Base-by-base conservation (phyloP, 352 stramenopile species). In the Pythium inflatum region DNA sequence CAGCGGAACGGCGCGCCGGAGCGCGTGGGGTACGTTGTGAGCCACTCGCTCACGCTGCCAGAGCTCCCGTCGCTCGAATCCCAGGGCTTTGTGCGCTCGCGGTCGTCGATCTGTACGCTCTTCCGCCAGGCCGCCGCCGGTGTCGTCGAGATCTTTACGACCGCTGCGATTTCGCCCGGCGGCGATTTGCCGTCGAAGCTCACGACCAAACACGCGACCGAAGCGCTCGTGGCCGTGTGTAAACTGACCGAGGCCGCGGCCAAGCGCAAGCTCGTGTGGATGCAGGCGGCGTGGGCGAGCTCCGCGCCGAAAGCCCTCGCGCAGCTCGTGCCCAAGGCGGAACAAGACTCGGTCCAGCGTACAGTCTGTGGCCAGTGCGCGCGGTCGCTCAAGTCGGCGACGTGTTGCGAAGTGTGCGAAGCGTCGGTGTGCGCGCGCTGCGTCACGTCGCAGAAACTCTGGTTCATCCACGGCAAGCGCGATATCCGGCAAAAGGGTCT, bases 61-160 rank as follows among this genome's bases (percentile, higher is more conserved):
- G 69, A 69, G 9, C 55, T 76, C 24, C 73, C 70, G 1, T 67
- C 79, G 25, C 63, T 88, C 14, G 53, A 70, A 1, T 66, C 80
- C 43, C 64, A 66, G 41, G 60, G 55, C 36, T 71, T 88, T 49
- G 54, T 87, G 55, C 79, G 82, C 7, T 75, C 74, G 20, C 79
- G 81, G 22, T 71, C 87, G 49, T 87, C 78, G 11, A 64, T 76
- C 25, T 85, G 77, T 40, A 67, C 71, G 3, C 40, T 89, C 30
- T 86, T 82, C 60, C 67, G 69, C 6, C 73, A 86, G 46, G 62
- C 62, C 5, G 30, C 73, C 0, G 9, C 53, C 28, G 65, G 62
- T 1, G 75, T 55, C 0, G 77, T 89, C 13, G 81, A 89, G 25
- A 79, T 81, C 33, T 89, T 83, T 49, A 73, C 85, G 58, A 75